These are phyloP conservation scores for Acaromyces ingoldii DNA, from an alignment of 1,284 basidiomycete species.

Conservation along the genomic window DNA sequence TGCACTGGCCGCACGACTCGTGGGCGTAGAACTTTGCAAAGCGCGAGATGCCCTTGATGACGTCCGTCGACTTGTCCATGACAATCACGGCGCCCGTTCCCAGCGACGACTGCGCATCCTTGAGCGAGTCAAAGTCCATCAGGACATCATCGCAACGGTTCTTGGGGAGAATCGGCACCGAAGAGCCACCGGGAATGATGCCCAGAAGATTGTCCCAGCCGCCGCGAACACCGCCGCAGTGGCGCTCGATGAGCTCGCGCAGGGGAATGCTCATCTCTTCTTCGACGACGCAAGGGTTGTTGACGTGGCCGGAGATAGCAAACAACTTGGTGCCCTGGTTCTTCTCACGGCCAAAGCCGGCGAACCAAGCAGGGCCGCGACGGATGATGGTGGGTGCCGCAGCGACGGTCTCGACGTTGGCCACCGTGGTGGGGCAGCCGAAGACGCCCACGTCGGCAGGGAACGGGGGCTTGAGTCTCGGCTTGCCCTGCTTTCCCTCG, in stretches of 20 bases:
- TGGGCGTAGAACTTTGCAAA: conserved; percentile 75
- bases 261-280: conserved; percentile 98
- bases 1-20: conserved; percentile 97
- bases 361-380: conserved; percentile 87
- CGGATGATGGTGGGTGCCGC: conserved; percentile 95
- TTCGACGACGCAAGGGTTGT: conserved; percentile 95
- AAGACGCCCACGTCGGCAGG: conserved; percentile 96
- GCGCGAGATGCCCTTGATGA: conserved; percentile 75
- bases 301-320: conserved; percentile 93
- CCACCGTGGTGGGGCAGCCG: conserved; percentile 93
- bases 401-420: conserved; percentile 96
- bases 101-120: conserved; percentile 87
- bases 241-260: conserved; percentile 88
- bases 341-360: conserved; percentile 80
- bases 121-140: conserved; percentile 98
- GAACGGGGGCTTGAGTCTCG: conserved; percentile 97
- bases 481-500: conserved; percentile 96
- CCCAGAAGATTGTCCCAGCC: conserved; percentile 96
- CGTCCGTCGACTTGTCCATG: conserved; percentile 96
- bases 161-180: conserved; percentile 87
- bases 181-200: conserved; percentile 89
- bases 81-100: conserved; percentile 98
- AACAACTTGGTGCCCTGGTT: conserved; percentile 95
- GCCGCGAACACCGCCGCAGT: conserved; percentile 88
- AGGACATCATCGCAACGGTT: conserved; percentile 49